A percentile compares a stretch with the other conserved stretches of the same genome.
These are phyloP conservation scores for Vitis vinifera DNA, from an alignment of 164 flowering plant species.

Conservation along the genomic window DNA sequence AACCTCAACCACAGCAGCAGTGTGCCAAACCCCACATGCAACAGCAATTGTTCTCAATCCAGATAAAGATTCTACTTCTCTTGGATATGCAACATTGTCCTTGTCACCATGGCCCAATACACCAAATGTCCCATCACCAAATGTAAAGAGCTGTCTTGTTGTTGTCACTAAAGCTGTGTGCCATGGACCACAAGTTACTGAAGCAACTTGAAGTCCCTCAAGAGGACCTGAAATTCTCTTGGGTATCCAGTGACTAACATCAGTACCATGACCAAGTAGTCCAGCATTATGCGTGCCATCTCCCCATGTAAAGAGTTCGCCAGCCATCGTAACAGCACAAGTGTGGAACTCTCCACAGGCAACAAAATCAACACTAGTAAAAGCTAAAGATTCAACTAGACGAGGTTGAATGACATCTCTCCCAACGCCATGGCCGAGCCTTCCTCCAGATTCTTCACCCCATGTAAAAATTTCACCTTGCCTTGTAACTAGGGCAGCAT, in stretches of 20 bases:
- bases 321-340: conserved; percentile 75
- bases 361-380: conserved; percentile 53
- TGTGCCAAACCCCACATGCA: conserved; percentile 93
- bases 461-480: conserved; percentile 84
- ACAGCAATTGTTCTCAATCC: conserved; percentile 73
- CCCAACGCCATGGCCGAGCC: conserved; percentile 78
- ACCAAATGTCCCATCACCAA: conserved; percentile 93
- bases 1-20: conserved; percentile 89
- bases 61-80: conserved; percentile 70
- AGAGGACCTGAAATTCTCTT: conserved; percentile 73
- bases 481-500: conserved; percentile 75
- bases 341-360: conserved; percentile 82
- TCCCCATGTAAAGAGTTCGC: conserved; percentile 83
- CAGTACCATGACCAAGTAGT: conserved; percentile 74
- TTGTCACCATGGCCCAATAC: conserved; percentile 83
- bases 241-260: conserved; percentile 80
- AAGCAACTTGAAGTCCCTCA: conserved; percentile 74
- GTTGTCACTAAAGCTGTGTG: conserved; percentile 77
- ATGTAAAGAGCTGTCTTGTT: conserved; percentile 72
- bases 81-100: conserved; percentile 53
- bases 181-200: conserved; percentile 85
- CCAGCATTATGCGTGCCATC: conserved; percentile 84
- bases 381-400: conserved; percentile 59
- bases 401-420: conserved; percentile 61
- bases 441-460: conserved; percentile 89